Base-by-base conservation (phyloP, 805 yeast species). In the Candida insectorum region DNA sequence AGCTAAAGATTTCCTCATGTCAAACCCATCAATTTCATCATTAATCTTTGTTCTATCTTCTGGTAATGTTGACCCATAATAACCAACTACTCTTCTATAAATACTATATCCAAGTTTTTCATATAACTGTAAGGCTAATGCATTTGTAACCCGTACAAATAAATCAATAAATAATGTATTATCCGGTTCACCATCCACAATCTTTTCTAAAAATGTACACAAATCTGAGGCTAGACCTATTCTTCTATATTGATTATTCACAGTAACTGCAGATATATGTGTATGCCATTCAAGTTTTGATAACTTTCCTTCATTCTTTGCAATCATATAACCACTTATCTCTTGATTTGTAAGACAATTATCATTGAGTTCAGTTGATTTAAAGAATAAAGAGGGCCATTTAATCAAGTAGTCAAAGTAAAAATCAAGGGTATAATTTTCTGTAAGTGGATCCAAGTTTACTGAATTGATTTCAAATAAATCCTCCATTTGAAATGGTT, bases 211-310 rank as follows among this genome's bases (percentile, higher is more conserved):
- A 39, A 85, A 77, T 30, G 74, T 64, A 50, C 96, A 88, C 26
- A 93, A 65, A 39, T 75, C 73, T 6, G 88, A 76, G 1, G 97
- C 98, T 24, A 93, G 63, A 2, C 96, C 95, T 11, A 91, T 69
- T 40, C 97, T 65, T 34, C 99, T 64, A 56, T 82, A 91, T 33
- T 77, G 80, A 9, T 85, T 81, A 39, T 83, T 82, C 1, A 93
- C 83, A 0, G 97, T 88, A 3, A 93, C 96, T 0, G 98, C 97
- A 0, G 97, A 87, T 31, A 93, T 88, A 56, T 93, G 99, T 1
- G 95, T 77, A 52, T 93, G 99, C 96, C 97, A 91, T 39, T 88
- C 93, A 29, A 71, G 76, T 4, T 72, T 77, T 23, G 67, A 40
- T 24, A 65, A 36, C 31, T 60, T 67, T 0, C 98, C 98, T 56